Evolutionary conservation across 202 grass and related monocot genomes (phyloP).

Genomic region (Carex sylvatica): DNA sequence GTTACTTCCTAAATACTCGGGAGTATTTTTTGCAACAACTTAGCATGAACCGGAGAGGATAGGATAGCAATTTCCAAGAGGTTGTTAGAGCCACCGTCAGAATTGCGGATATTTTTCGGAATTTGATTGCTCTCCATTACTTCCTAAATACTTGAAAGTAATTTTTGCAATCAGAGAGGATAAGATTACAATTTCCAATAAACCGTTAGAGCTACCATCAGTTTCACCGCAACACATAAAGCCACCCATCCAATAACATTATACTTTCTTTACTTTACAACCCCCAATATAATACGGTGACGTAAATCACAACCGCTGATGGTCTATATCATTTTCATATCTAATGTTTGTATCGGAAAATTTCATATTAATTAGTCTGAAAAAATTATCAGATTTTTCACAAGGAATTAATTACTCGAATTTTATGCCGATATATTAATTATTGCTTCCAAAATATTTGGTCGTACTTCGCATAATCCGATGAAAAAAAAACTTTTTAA

Average conservation of each 20-base stretch:
- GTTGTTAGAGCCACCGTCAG: not conserved
- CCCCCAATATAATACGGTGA: not conserved
- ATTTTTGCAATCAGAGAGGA: not conserved
- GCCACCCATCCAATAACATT: constrained; percentile 18
- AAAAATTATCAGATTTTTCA: not conserved
- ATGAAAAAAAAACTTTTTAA: no score
- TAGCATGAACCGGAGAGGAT: not conserved
- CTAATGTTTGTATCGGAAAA: constrained; percentile 4
- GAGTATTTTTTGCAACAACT: not conserved
- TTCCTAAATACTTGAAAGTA: no score
- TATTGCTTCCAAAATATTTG: not conserved
- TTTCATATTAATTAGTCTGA: not conserved
- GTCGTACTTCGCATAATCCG: not conserved
- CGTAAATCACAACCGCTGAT: not conserved
- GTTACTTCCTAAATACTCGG: not conserved
- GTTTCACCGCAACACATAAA: not conserved
- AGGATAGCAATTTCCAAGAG: not conserved
- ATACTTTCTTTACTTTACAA: not conserved
- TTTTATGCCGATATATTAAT: not conserved
- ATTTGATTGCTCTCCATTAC: not conserved
- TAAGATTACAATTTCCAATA: not conserved
- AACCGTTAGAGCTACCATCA: constrained; percentile 24
- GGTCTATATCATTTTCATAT: not conserved
- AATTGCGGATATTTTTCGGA: no score
- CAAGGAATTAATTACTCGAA: not conserved